A percentile compares a stretch with the other conserved stretches of the same genome.
Conservation (phyloP, 371 early-diverging fungal genomes). For the Umbelopsis sp. region DNA sequence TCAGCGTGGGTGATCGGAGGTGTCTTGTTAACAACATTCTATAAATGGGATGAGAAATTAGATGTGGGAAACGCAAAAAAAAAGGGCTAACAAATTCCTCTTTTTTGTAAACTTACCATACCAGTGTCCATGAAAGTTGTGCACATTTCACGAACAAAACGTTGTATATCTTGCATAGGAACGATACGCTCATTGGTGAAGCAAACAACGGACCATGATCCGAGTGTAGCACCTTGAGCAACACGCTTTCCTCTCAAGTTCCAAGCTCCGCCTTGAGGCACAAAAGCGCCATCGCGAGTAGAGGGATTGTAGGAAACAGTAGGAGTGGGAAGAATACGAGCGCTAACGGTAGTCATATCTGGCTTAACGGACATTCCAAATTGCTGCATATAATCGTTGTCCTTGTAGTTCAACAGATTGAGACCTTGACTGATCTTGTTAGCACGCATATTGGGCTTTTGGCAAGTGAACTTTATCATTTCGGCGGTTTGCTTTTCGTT, state of each 20-base stretch:
- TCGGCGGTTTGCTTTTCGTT: constrained; percentile 87
- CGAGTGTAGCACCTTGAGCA: constrained; percentile 72
- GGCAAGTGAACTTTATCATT: constrained; percentile 90
- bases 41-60: too few relatives aligned
- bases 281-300: constrained; percentile 63
- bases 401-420: constrained; percentile 47
- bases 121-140: constrained; percentile 62
- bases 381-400: constrained; percentile 57
- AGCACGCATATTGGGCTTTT: constrained; percentile 71
- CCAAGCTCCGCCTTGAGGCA: constrained; percentile 88
- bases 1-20: constrained; percentile 78
- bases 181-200: constrained; percentile 45
- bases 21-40: constrained; percentile 48
- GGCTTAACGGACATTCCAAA: constrained; percentile 73
- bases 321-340: constrained; percentile 80
- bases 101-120: constrained; percentile 30
- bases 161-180: constrained; percentile 37
- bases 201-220: constrained; percentile 85
- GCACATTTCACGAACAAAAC: constrained; percentile 58
- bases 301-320: constrained; percentile 69
- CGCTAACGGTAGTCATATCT: constrained; percentile 58
- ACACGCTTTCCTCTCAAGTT: constrained; percentile 89
- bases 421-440: constrained; percentile 62
- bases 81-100: too few relatives aligned
- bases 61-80: too few relatives aligned